Evolutionary conservation across 148 eudicot species (phyloP).

Genomic region (Amaranthus palmeri): DNA sequence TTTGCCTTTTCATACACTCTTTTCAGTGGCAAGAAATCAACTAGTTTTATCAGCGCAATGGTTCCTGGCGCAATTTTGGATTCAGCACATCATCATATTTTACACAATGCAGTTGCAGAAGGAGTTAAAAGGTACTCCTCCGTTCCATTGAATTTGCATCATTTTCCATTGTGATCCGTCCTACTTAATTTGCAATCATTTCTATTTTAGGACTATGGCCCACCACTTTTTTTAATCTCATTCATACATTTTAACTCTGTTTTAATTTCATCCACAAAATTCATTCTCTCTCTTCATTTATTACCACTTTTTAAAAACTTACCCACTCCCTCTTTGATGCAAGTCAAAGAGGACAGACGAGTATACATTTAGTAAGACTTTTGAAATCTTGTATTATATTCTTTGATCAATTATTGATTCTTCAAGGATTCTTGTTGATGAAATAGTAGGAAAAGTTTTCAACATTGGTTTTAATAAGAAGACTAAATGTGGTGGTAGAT

Average conservation of each 20-base stretch:
- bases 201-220: too few species aligned
- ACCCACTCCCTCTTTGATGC: too few species aligned
- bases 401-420: neutral
- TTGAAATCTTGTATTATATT: neutral
- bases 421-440: neutral
- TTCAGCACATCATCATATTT: constrained; percentile 82
- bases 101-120: constrained; percentile 76
- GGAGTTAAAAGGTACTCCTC: constrained; percentile 93
- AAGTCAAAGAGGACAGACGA: too few species aligned
- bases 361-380: constrained; percentile 2
- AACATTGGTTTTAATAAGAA: neutral
- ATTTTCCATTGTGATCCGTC: too few species aligned
- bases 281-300: too few species aligned
- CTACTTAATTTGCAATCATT: too few species aligned
- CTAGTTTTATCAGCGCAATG: constrained; percentile 66
- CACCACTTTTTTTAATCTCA: too few species aligned
- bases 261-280: too few species aligned
- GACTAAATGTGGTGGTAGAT: neutral
- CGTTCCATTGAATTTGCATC: too few species aligned
- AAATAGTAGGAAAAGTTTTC: neutral
- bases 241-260: too few species aligned
- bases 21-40: constrained; percentile 51
- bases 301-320: too few species aligned
- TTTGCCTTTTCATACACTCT: neutral
- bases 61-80: constrained; percentile 74